Base-by-base conservation (phyloP, 1,284 basidiomycete species). In the Cerioporus squamosus region DNA sequence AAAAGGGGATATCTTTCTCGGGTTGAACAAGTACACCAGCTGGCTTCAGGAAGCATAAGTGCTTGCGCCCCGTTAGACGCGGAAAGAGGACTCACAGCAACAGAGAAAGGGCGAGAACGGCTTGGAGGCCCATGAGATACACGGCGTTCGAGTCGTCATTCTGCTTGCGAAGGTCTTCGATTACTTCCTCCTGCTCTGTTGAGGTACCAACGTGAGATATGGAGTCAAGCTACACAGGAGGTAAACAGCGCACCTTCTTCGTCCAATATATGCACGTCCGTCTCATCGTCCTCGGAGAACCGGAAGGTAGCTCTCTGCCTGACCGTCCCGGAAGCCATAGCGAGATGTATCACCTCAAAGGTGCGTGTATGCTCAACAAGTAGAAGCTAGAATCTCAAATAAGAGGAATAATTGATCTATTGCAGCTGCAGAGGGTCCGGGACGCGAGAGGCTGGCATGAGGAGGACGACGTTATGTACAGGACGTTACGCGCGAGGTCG, bases 101-200 rank as follows among this genome's bases (percentile, higher is more conserved):
- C 2, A 57, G 31, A n/a, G 69, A 73, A 6, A 72, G 62, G 0
- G 44, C 65, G 6, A 71, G 31, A 18, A 69, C 56, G 10, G 61
- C 45, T 33, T 68, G 68, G 0, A 70, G 57, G 4, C 67, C 56
- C 8, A 55, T 10, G 7, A 46, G 23, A 47, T 71, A 69, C n/a
- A 66, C 49, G 9, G 40, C 20, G 31, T 68, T 66, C 10, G 63
- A 64, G 17, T 51, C 33, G 10, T 61, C 56, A 45, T 66, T 69
- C 53, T 65, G 47, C 15, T 60, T 44, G 39, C 66, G 70, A 18
- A 73, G 55, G 8, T 57, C 26, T 9, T 69, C 58, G 14, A 73
- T 68, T 17, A 73, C 53, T 50, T 70, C 69, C 51, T 73, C 70
- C 54, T 73, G 72, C 40, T 73, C 72, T 73, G 17, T 33, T 4